phyloP scores from a whole-genome alignment of 1,139 yeast species.

The Suhomyces kunorum region DNA sequence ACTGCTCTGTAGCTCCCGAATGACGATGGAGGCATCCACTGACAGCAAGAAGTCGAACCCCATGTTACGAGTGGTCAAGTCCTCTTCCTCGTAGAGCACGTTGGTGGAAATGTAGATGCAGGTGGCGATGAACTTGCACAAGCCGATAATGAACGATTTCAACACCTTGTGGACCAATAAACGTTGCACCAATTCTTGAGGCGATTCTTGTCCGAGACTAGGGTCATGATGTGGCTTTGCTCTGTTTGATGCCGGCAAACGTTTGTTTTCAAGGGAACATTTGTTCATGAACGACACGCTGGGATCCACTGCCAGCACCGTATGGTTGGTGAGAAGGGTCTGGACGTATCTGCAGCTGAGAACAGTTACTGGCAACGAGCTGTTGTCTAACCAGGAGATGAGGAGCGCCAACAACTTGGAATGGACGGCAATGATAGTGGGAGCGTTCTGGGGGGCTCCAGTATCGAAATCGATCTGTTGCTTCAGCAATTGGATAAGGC shows the following conservation, averaged over 20 bases:
- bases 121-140: constrained; percentile 54
- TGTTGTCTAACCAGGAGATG: constrained; percentile 63
- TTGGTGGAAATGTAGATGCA: constrained; percentile 52
- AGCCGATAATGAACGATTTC: constrained; percentile 48
- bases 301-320: neutral
- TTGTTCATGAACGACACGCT: constrained; percentile 8
- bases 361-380: constrained; percentile 62
- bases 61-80: constrained; percentile 65
- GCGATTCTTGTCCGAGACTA: neutral
- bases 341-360: constrained; percentile 67
- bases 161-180: constrained; percentile 50
- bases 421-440: constrained; percentile 47
- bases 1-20: constrained; percentile 20
- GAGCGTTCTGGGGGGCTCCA: constrained; percentile 30
- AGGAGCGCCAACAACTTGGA: constrained; percentile 44
- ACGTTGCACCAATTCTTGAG: constrained; percentile 16
- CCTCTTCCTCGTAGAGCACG: constrained; percentile 77
- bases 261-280: constrained; percentile 13
- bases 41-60: constrained; percentile 41
- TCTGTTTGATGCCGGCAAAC: constrained; percentile 8
- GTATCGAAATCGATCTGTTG: constrained; percentile 46
- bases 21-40: constrained; percentile 26
- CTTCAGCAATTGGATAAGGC: constrained; percentile 44
- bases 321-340: constrained; percentile 41
- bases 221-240: constrained; percentile 5